Evolutionary conservation across 106 monocot genomes (phyloP).

Genomic region (Acorus gramineus): DNA sequence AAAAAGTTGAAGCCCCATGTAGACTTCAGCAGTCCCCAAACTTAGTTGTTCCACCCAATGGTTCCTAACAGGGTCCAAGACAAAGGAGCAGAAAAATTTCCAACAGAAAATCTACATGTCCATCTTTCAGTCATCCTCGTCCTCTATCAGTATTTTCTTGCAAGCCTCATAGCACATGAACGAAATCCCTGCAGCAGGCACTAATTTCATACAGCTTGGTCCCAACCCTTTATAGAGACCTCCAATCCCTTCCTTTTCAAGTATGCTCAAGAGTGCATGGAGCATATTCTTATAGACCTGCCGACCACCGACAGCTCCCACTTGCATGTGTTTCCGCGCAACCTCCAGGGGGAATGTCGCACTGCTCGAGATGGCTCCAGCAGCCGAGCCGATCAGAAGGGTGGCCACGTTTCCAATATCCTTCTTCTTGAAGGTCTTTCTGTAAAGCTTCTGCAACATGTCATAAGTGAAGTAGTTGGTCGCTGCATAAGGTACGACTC

Average conservation of each 20-base stretch:
- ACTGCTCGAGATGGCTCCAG: slow-evolving; percentile 84
- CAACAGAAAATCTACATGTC: too few species aligned
- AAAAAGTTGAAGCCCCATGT: too few species aligned
- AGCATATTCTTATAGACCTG: slow-evolving; percentile 89
- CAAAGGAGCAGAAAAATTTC: too few species aligned
- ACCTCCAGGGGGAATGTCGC: slow-evolving; percentile 93
- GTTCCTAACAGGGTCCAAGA: too few species aligned
- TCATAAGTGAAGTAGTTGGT: slow-evolving; percentile 90
- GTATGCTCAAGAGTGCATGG: slow-evolving; percentile 65
- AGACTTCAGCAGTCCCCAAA: too few species aligned
- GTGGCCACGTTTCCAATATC: slow-evolving; percentile 68
- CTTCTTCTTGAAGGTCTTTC: slow-evolving; percentile 49
- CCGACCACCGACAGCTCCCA: slow-evolving; percentile 78
- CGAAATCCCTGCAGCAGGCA: slow-evolving; percentile 89
- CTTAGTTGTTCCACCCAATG: too few species aligned
- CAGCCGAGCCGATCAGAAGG: slow-evolving; percentile 79
- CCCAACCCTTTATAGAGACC: slow-evolving; percentile 89
- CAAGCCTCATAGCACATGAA: slow-evolving; percentile 99
- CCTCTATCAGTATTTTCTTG: slow-evolving; percentile 83
- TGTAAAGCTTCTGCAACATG: slow-evolving; percentile 58
- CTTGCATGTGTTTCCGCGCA: slow-evolving; percentile 91
- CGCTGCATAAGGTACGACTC: slow-evolving; percentile 88
- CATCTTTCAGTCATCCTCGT: slow-evolving; percentile 21
- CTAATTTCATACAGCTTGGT: slow-evolving; percentile 90
- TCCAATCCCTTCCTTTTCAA: slow-evolving; percentile 75